Evolutionary conservation across 163 green algal genomes (phyloP).

Genomic region (Scenedesmus sp.): DNA sequence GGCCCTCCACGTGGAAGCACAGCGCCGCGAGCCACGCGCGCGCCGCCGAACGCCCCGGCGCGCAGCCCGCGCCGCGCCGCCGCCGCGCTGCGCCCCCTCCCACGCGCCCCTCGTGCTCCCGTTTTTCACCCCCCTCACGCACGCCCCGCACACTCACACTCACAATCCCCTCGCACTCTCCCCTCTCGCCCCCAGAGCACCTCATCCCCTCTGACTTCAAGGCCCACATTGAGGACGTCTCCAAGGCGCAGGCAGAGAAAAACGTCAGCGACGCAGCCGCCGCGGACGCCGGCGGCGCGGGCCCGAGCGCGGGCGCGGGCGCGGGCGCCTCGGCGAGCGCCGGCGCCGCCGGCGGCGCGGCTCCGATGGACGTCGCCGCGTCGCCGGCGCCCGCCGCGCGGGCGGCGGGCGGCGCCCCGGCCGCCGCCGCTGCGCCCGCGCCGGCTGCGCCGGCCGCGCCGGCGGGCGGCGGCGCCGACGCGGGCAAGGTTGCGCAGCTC

Average conservation of each 20-base stretch:
- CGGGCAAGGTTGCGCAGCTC: slow-evolving; percentile 51
- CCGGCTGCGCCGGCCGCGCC: background rate
- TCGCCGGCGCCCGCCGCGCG: background rate
- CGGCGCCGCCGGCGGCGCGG: background rate
- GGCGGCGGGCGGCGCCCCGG: background rate
- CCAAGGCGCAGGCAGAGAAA: slow-evolving; percentile 43
- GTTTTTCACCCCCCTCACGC: background rate
- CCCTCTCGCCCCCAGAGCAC: no score
- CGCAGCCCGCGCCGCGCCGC: no score
- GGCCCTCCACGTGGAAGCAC: no score
- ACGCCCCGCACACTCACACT: background rate
- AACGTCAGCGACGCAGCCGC: slow-evolving; percentile 13
- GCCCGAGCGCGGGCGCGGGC: background rate
- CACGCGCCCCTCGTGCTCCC: no score
- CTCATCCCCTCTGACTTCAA: slow-evolving; percentile 56
- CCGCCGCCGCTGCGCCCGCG: background rate
- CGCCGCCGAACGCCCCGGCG: no score
- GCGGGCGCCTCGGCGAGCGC: slow-evolving; percentile 1
- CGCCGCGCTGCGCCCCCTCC: no score
- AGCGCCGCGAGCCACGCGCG: no score
- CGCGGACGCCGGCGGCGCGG: background rate
- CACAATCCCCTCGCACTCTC: no score
- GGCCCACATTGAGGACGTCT: slow-evolving; percentile 49
- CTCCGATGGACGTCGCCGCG: background rate
- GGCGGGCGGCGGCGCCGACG: background rate